Conservation (phyloP, 805 yeast genomes). For the Cyberlindnera mississippiensis region DNA sequence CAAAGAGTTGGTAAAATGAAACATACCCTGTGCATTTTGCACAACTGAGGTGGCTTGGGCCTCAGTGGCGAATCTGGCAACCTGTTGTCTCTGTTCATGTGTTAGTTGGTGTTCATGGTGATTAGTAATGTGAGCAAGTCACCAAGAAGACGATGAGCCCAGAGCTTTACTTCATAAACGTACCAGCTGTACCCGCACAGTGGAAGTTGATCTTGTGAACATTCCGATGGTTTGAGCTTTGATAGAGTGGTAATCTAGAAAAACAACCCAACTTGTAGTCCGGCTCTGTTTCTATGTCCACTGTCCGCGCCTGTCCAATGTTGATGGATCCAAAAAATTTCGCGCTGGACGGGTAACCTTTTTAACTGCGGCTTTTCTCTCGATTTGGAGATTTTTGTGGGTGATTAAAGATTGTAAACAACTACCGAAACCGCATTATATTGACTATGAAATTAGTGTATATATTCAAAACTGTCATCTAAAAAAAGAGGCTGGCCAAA, state of each 20-base stretch:
- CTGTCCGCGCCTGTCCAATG: neutral
- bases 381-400: neutral
- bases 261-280: neutral
- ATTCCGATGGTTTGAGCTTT: neutral
- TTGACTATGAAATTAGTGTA: too few species aligned
- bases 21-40: constrained; percentile 22
- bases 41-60: constrained; percentile 8
- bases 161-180: neutral
- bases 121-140: neutral
- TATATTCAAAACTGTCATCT: too few species aligned
- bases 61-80: constrained; percentile 24
- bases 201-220: constrained; percentile 9
- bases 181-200: constrained; percentile 11
- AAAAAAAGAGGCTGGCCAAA: neutral
- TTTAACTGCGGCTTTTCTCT: neutral
- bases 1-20: too few species aligned
- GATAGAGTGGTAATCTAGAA: too few species aligned
- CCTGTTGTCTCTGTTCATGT: constrained; percentile 16
- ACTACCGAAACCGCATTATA: too few species aligned
- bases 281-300: neutral
- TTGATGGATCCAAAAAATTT: neutral
- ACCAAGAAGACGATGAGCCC: neutral
- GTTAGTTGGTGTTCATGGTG: constrained; percentile 8
- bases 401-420: too few species aligned
- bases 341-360: neutral